Percentiles rank a stretch among this genome's conserved stretches.
Evolutionary conservation across 805 yeast genomes (phyloP).

Genomic region (Wickerhamomyces alni): DNA sequence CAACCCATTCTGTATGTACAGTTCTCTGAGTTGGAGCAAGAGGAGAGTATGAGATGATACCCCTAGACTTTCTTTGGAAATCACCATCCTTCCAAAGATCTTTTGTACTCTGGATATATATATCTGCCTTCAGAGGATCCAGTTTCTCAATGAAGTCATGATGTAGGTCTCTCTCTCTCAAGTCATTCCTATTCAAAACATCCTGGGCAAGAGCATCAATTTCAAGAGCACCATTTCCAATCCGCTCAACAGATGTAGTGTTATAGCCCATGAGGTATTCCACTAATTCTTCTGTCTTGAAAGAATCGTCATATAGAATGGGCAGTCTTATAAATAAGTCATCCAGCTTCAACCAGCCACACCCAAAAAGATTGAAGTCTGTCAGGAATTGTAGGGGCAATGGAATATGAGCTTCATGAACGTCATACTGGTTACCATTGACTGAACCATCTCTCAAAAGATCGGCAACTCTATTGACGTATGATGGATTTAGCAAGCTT

Average conservation of each 20-base stretch:
- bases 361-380: constrained; percentile 81
- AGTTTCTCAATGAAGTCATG: constrained; percentile 37
- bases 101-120: constrained; percentile 40
- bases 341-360: constrained; percentile 61
- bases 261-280: constrained; percentile 25
- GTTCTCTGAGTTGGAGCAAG: constrained; percentile 23
- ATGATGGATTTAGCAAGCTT: constrained; percentile 56
- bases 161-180: constrained; percentile 45
- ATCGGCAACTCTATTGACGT: constrained; percentile 48
- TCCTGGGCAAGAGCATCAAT: constrained; percentile 59
- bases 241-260: constrained; percentile 34
- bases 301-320: constrained; percentile 28
- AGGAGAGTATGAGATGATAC: constrained; percentile 26
- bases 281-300: constrained; percentile 27
- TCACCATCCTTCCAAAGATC: constrained; percentile 55
- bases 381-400: constrained; percentile 68
- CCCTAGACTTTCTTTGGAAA: constrained; percentile 40
- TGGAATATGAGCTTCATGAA: constrained; percentile 80
- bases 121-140: constrained; percentile 11
- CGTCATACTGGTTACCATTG: constrained; percentile 33
- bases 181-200: constrained; percentile 48
- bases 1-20: constrained; percentile 33
- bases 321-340: constrained; percentile 55
- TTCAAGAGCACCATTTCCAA: constrained; percentile 63
- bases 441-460: constrained; percentile 39